These are phyloP conservation scores for Phytophthora cactorum DNA, from an alignment of 352 stramenopile genomes.

Conservation along the genomic window DNA sequence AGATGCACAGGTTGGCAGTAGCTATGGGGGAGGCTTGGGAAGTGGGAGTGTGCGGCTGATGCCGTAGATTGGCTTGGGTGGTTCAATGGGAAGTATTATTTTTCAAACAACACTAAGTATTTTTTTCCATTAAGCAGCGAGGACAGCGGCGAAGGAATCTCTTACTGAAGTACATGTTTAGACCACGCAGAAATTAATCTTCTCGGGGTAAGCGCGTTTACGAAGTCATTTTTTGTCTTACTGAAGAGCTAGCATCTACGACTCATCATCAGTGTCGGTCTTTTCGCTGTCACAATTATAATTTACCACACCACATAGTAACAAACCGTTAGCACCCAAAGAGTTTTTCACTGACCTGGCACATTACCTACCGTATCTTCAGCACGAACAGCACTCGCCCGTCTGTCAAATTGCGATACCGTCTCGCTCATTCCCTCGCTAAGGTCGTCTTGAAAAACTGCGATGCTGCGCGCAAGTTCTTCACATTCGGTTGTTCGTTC, in stretches of 20 bases:
- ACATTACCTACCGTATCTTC: not conserved
- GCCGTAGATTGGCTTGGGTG: constrained; percentile 25
- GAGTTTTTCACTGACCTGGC: too few species aligned
- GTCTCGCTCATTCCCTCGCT: not conserved
- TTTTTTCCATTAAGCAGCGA: too few species aligned
- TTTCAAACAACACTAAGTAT: not conserved
- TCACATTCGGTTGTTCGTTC: not conserved
- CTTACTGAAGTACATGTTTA: too few species aligned
- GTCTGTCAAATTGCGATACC: not conserved
- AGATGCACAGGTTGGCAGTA: constrained; percentile 49
- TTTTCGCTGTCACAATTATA: too few species aligned
- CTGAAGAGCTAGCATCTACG: too few species aligned
- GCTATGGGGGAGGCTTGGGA: constrained; percentile 41
- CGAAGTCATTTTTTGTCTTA: too few species aligned
- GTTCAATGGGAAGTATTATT: not conserved
- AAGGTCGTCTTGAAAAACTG: not conserved
- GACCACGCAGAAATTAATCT: too few species aligned
- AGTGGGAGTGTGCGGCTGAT: constrained; percentile 53
- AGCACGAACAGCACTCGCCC: not conserved
- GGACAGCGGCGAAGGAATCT: too few species aligned
- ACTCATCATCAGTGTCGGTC: too few species aligned
- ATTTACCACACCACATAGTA: too few species aligned
- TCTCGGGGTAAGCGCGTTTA: too few species aligned
- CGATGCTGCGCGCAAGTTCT: not conserved
- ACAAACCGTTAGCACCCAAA: too few species aligned